Base-by-base conservation (phyloP, 495 filamentous ascomycete species). In the Xylaria sp. region DNA sequence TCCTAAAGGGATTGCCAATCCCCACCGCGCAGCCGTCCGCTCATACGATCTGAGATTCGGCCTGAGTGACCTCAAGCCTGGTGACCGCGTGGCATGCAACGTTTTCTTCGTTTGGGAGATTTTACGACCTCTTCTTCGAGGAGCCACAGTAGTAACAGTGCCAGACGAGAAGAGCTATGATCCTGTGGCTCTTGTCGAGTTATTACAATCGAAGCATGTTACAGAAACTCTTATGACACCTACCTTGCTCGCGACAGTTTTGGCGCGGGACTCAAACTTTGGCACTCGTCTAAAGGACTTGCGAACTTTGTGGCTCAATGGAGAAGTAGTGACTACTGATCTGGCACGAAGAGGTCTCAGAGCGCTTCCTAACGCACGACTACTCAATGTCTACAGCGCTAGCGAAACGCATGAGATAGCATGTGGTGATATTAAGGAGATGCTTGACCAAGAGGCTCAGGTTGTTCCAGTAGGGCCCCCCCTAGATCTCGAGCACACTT, bases 161-260 rank as follows among this genome's bases (percentile, higher is more conserved):
- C 89, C 90, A 1, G 90, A 92, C 61, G 88, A 91, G 73, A 86
- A 82, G 9, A 91, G 90, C 73, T 92, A 91, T 71, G 90, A 92
- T 68, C 90, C 90, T 3, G 85, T 85, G 26, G 85, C 87, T 5
- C 84, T 92, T 11, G 89, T 91, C n/a, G 88, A 91, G 68, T 75
- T 91, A 15, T 87, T 92, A 11, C 76, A 83, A 1, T 74, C 83
- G 7, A 88, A 86, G 74, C 77, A 79, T 12, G 82, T 91, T 70
- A 92, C 90, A 24, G 90, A 92, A 73, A 91, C 90, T 14, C 83
- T 92, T 59, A 91, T 92, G 89, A 92, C 90, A n/a, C 90, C 90
- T 0, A 92, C 90, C 0, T 83, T 92, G 11, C 78, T 92, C 12
- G 87, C 90, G 21, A 89, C 90, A 8, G 85, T 91, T 2, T 85